These are phyloP conservation scores for Cairneyella variabilis DNA, from an alignment of 495 filamentous ascomycete genomes.

Conservation along the genomic window DNA sequence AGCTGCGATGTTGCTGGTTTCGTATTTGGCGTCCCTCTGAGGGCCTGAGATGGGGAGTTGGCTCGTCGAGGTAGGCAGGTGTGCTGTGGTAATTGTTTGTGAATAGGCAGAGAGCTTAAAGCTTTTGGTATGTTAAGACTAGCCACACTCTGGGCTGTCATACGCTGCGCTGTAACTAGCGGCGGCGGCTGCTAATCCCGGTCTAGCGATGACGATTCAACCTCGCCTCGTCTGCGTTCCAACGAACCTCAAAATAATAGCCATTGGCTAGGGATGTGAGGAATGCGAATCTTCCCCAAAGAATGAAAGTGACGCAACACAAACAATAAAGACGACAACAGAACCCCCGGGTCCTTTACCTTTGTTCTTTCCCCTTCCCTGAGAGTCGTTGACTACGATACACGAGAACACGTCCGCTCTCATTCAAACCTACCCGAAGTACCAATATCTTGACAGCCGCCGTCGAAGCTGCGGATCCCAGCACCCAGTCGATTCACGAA, in stretches of 20 bases:
- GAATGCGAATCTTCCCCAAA: background rate
- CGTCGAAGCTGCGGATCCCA: too few relatives aligned
- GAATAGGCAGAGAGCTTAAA: conserved; percentile 1
- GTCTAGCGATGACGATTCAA: background rate
- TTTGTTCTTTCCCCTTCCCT: background rate
- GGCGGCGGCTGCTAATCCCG: too few relatives aligned
- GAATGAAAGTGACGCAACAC: conserved; percentile 1
- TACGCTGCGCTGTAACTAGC: background rate
- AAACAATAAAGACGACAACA: conserved; percentile 2
- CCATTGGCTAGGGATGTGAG: too few relatives aligned
- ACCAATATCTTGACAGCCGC: too few relatives aligned
- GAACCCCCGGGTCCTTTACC: background rate
- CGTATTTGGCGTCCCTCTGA: background rate
- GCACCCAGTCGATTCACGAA: too few relatives aligned
- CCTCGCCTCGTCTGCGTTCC: background rate
- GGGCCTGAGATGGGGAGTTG: background rate
- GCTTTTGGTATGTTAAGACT: too few relatives aligned
- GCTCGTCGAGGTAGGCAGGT: background rate
- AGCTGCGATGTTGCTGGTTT: background rate
- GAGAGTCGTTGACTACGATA: too few relatives aligned
- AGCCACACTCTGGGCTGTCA: background rate
- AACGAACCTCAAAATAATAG: background rate
- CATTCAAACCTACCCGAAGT: too few relatives aligned
- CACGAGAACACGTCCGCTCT: background rate
- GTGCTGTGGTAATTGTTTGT: too few relatives aligned